Percentiles rank a stretch among this genome's conserved stretches.
Conservation (phyloP, 2,329 filamentous ascomycete genomes). For the Apiospora aurea region DNA sequence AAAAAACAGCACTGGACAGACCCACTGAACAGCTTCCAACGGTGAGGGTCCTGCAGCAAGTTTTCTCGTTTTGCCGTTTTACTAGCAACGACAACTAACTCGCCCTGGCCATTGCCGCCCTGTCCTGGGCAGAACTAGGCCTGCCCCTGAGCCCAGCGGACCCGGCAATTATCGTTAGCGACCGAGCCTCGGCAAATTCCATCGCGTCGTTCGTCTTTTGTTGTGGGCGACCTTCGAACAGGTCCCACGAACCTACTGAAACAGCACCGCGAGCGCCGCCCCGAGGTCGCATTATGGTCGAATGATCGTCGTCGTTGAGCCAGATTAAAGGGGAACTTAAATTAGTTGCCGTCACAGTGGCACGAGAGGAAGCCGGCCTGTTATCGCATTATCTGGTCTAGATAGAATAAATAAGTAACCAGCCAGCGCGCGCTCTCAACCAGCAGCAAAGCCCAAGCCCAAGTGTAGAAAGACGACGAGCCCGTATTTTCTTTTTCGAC, state of each 20-base stretch:
- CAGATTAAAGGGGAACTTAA: not conserved
- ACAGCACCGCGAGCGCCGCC: not conserved
- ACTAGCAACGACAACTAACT: not conserved
- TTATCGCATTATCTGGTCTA: not conserved
- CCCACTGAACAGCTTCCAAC: not conserved
- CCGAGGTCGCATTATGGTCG: not conserved
- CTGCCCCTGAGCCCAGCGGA: not conserved
- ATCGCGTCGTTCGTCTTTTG: not conserved
- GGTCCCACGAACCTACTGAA: not conserved
- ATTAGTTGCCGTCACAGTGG: not conserved
- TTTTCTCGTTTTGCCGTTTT: not conserved
- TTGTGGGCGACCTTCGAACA: not conserved
- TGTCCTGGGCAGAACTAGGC: not conserved
- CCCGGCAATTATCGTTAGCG: slow-evolving; percentile 12
- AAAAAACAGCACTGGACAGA: not conserved
- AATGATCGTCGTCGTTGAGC: not conserved
- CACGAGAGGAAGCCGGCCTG: not conserved
- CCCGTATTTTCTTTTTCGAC: too few species aligned
- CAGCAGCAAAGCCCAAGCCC: not conserved
- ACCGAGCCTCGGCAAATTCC: slow-evolving; percentile 10
- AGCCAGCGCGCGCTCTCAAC: not conserved
- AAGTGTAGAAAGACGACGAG: not conserved
- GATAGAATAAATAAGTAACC: not conserved
- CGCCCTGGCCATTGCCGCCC: not conserved
- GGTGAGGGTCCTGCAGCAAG: not conserved